Evolutionary conservation across 768 basidiomycete species (phyloP), one percentile per base, ranked within the genome.

Genomic region (Lactarius psammicola): DNA sequence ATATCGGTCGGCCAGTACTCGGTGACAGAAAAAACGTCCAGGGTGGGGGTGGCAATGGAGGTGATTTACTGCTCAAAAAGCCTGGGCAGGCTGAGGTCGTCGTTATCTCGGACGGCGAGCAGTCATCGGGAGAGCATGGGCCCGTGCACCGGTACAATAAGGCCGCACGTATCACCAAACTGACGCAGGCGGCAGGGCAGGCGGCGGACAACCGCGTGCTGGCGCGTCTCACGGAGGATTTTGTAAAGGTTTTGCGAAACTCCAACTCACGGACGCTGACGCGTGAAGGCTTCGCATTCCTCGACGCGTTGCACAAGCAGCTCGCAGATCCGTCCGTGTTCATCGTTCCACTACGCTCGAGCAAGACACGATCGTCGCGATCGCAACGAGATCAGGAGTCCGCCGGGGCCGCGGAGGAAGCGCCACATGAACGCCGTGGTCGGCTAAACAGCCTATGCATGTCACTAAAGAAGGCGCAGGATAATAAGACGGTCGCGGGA

Each of bases 281-380:
- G 40, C 87, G 84, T 74, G 88, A 91, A 68, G 90, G 84, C 7
- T 89, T 87, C 71, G 75, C 78, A 28, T 88, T 92, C 75, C 75
- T 92, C 61, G 89, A 90, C 69, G 81, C 84, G 33, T 73, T 92
- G 68, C 80, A 84, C 75, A 88, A 87, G 74, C 89, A 88, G 71
- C 80, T 92, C 53, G 84, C 82, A 42, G 86, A 89, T 73, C 87
- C 89, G 38, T 84, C 85, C 23, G 83, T 85, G 44, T 84, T 83
- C 69, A 74, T 82, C 59, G 75, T 80, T 49, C 87, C 88, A 5
- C 71, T 85, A 71, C 80, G 87, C 78, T 75, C 74, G 72, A 80
- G 74, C 59, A 75, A 71, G 51, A 62, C 71, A 40, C 68, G 60
- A 68, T 26, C 66, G 57, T 62, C 66, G 57, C 63, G 49, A 38